Evolutionary conservation across 257 asterid species (phyloP).

Genomic region (Solanum bulbocastanum): DNA sequence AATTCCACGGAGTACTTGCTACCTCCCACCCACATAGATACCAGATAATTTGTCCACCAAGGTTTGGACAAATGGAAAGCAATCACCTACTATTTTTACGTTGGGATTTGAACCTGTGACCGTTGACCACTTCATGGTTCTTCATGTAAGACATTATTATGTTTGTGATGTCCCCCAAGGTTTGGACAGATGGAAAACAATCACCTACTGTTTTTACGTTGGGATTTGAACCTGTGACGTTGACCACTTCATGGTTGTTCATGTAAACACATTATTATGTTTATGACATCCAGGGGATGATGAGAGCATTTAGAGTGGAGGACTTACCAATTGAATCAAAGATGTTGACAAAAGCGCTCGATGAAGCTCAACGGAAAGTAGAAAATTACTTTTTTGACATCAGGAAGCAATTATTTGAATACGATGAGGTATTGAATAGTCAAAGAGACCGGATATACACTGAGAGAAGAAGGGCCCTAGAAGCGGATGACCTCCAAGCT

Average conservation of each 20-base stretch:
- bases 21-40: neutral
- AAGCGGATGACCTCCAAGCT: constrained; percentile 77
- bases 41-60: neutral
- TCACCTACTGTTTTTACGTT: too few species aligned
- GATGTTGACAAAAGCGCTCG: constrained; percentile 95
- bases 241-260: neutral
- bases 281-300: constrained; percentile 61
- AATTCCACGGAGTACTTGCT: neutral
- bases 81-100: neutral
- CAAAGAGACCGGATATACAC: constrained; percentile 95
- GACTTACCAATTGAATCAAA: constrained; percentile 97
- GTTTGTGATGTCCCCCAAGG: neutral
- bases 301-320: constrained; percentile 98
- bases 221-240: too few species aligned
- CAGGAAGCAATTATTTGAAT: constrained; percentile 88
- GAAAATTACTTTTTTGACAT: constrained; percentile 97
- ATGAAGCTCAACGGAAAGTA: constrained; percentile 98
- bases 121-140: neutral
- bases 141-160: constrained; percentile 7
- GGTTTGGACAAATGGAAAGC: neutral
- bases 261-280: constrained; percentile 8
- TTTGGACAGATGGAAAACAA: too few species aligned
- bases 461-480: constrained; percentile 92
- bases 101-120: neutral
- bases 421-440: constrained; percentile 95